Evolutionary conservation across 78 protist species (phyloP).

Genomic region (Acrasis kona): DNA sequence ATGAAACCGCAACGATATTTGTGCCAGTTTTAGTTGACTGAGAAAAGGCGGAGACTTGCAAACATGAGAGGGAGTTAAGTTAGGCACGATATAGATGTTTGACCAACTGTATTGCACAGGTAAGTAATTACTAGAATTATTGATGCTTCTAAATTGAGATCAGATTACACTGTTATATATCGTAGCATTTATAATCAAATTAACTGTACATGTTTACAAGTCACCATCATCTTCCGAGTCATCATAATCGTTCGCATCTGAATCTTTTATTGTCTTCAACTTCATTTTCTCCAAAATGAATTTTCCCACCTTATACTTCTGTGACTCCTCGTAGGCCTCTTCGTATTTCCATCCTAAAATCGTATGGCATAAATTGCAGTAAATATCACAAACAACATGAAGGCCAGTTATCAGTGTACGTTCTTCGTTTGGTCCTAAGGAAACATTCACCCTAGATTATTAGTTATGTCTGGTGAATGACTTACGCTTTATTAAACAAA

Average conservation of each 20-base stretch:
- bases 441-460: neutral
- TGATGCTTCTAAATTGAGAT: too few relatives aligned
- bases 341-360: neutral
- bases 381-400: neutral
- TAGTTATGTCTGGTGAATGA: neutral
- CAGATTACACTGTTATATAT: too few relatives aligned
- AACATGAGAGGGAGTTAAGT: too few relatives aligned
- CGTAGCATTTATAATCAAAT: too few relatives aligned
- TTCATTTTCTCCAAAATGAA: neutral
- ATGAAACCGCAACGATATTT: too few relatives aligned
- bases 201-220: too few relatives aligned
- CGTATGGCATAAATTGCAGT: neutral
- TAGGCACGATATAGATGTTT: too few relatives aligned
- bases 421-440: neutral
- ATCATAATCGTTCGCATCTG: neutral
- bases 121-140: too few relatives aligned
- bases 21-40: too few relatives aligned
- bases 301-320: conserved; percentile 10
- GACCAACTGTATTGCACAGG: too few relatives aligned
- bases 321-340: neutral
- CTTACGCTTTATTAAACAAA: neutral
- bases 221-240: neutral
- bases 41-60: too few relatives aligned
- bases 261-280: neutral
- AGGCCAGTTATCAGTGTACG: neutral